Conservation (phyloP, 306 rosid species). For the Notholithocarpus densiflorus region DNA sequence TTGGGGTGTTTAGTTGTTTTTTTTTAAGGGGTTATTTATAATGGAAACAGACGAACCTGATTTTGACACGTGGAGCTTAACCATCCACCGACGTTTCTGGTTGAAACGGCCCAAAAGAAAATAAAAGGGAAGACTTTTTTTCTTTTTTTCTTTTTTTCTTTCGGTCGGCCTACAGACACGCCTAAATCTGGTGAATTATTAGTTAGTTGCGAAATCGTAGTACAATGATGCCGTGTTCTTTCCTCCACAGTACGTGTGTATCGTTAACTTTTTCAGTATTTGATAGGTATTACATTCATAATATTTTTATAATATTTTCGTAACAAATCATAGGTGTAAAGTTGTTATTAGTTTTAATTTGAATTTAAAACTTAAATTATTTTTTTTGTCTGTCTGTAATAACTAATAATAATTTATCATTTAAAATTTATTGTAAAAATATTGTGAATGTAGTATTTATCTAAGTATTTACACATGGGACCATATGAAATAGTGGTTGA, state of each 20-base stretch:
- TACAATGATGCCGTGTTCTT: too few relatives aligned
- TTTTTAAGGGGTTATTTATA: constrained; percentile 31
- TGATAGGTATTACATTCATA: accelerated
- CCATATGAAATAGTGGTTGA: too few relatives aligned
- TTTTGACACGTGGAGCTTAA: constrained; percentile 29
- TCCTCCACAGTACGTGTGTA: too few relatives aligned
- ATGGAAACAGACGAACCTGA: constrained; percentile 25
- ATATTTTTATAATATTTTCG: too few relatives aligned
- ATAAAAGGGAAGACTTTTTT: not conserved
- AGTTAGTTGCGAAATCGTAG: too few relatives aligned
- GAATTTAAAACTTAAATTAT: too few relatives aligned
- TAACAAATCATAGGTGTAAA: accelerated
- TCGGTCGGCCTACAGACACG: not conserved
- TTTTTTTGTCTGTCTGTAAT: accelerated
- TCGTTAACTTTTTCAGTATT: too few relatives aligned
- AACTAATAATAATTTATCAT: accelerated
- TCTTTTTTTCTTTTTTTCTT: not conserved
- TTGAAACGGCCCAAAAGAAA: not conserved
- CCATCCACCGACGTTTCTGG: not conserved
- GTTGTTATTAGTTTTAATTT: too few relatives aligned
- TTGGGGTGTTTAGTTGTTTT: too few relatives aligned
- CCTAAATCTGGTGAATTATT: too few relatives aligned
- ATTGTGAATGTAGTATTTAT: accelerated
- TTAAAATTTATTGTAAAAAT: too few relatives aligned
- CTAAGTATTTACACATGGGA: too few relatives aligned